Conservation (phyloP, 257 asterid genomes). For the Solanum chilense region DNA sequence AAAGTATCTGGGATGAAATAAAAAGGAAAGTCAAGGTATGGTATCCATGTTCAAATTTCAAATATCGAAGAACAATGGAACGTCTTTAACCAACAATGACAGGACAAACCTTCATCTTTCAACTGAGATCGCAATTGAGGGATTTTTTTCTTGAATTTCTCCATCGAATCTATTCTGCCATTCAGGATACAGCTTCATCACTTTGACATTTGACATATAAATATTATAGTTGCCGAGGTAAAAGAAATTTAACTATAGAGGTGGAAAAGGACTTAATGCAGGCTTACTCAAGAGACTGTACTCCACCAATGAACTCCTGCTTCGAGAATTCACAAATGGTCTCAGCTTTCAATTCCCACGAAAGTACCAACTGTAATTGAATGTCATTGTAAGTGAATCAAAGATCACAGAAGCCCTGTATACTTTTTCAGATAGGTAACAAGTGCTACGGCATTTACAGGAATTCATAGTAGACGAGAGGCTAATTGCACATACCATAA, state of each 20-base stretch:
- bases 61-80: neutral
- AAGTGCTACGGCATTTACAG: no score
- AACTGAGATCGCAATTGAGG: conserved; percentile 82
- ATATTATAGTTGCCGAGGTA: neutral
- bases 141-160: conserved; percentile 82
- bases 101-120: conserved; percentile 87
- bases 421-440: neutral
- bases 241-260: neutral
- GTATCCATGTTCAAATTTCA: neutral
- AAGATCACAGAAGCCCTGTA: neutral
- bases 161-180: conserved; percentile 88
- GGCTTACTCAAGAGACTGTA: conserved; percentile 84
- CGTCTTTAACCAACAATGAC: neutral
- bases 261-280: neutral
- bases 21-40: neutral
- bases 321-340: conserved; percentile 94
- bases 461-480: neutral
- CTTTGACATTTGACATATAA: neutral
- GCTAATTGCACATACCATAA: conserved; percentile 51
- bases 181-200: neutral
- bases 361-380: conserved; percentile 34
- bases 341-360: conserved; percentile 87
- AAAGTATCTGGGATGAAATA: conserved; percentile 50
- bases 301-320: conserved; percentile 80
- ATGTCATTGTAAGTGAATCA: neutral